These are phyloP conservation scores for Aspergillus ellipticus DNA, from an alignment of 495 filamentous ascomycete species.

Conservation along the genomic window DNA sequence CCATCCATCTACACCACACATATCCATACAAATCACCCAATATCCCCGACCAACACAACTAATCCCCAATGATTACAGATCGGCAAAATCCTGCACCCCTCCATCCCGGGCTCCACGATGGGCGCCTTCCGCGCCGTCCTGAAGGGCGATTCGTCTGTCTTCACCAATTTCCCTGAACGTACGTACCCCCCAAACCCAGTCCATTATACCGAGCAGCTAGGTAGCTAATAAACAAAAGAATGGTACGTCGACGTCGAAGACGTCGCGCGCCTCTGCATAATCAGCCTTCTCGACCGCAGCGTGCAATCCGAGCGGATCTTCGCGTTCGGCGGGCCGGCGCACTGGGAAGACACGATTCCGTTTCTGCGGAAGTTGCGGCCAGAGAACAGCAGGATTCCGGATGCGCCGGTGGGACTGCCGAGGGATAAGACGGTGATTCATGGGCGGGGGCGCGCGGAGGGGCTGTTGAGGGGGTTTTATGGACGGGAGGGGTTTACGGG, in stretches of 20 bases:
- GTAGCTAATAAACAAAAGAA: constrained; percentile 25
- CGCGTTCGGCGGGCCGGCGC: constrained; percentile 13
- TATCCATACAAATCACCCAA: not conserved
- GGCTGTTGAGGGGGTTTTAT: not conserved
- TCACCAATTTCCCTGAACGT: not conserved
- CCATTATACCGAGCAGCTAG: too few species aligned
- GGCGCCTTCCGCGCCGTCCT: constrained; percentile 20
- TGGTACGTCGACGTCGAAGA: constrained; percentile 49
- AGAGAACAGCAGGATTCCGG: constrained; percentile 1
- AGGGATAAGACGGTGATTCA: not conserved
- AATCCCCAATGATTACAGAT: constrained; percentile 12
- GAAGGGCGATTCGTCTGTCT: constrained; percentile 26
- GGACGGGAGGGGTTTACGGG: not conserved
- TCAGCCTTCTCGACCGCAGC: constrained; percentile 38
- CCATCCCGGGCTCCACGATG: constrained; percentile 22
- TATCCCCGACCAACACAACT: not conserved
- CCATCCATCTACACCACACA: too few species aligned
- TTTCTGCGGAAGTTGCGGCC: constrained; percentile 19
- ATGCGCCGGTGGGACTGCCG: not conserved
- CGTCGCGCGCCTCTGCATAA: constrained; percentile 42
- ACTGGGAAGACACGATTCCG: constrained; percentile 17
- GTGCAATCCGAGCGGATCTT: constrained; percentile 46
- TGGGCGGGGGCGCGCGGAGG: not conserved
- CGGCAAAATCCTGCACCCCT: constrained; percentile 26
- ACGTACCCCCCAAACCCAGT: not conserved